Evolutionary conservation across 148 eudicot species (phyloP).

Genomic region (Silene latifolia): DNA sequence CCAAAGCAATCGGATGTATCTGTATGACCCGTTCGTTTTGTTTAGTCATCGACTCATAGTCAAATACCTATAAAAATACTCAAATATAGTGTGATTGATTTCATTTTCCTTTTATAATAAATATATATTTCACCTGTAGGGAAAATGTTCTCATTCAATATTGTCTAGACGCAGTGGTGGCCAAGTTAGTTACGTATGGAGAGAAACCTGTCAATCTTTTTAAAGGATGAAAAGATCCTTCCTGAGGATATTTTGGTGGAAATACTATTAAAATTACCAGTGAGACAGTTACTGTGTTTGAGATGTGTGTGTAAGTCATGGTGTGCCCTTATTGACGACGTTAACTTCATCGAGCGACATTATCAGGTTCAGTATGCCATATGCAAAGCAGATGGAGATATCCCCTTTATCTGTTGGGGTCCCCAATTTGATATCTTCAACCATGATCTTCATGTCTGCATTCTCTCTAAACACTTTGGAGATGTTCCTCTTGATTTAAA

Average conservation of each 20-base stretch:
- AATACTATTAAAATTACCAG: slow-evolving; percentile 12
- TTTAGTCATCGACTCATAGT: no score
- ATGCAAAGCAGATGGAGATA: background rate
- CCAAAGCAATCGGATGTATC: no score
- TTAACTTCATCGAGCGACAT: slow-evolving; percentile 7
- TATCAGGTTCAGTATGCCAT: slow-evolving; percentile 8
- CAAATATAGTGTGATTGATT: no score
- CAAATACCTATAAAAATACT: no score
- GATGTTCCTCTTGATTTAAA: background rate
- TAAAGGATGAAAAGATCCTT: background rate
- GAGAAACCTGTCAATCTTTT: background rate
- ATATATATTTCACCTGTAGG: no score
- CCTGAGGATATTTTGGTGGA: slow-evolving; percentile 6
- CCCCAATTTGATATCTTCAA: background rate
- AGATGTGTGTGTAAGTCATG: slow-evolving; percentile 21
- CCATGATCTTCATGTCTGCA: background rate
- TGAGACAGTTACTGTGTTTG: slow-evolving; percentile 11
- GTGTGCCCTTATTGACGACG: slow-evolving; percentile 4
- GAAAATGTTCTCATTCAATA: no score
- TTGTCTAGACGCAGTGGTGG: no score
- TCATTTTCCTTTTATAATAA: no score
- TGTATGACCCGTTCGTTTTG: no score
- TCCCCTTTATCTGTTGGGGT: background rate
- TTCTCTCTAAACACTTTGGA: slow-evolving; percentile 6
- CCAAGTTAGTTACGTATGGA: no score